Conservation (phyloP, 2,329 filamentous ascomycete genomes). For the Mariannaea elegans region DNA sequence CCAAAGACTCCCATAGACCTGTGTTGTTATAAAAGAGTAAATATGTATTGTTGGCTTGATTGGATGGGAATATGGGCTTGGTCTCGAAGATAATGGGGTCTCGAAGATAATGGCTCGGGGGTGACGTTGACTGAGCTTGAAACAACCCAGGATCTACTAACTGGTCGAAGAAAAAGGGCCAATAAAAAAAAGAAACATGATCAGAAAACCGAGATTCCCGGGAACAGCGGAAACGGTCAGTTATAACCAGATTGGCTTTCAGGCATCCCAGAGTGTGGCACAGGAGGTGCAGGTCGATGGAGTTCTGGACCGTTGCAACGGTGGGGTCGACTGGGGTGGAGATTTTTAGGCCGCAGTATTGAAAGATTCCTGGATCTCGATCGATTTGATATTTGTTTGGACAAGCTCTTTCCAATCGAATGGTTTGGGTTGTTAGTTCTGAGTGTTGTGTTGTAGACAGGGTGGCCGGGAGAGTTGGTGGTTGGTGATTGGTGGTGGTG, state of each 20-base stretch:
- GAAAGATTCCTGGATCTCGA: slow-evolving; percentile 16
- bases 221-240: slow-evolving; percentile 20
- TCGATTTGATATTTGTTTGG: slow-evolving; percentile 19
- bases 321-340: slow-evolving; percentile 31
- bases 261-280: slow-evolving; percentile 37
- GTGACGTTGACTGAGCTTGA: too few species aligned
- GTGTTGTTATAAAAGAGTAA: not conserved
- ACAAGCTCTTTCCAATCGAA: not conserved
- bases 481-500: too few species aligned
- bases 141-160: not conserved
- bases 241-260: slow-evolving; percentile 28
- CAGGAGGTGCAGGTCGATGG: slow-evolving; percentile 42
- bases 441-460: not conserved
- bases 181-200: not conserved
- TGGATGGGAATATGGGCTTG: too few species aligned
- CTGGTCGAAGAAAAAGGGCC: not conserved
- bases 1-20: not conserved
- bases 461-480: not conserved
- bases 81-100: not conserved
- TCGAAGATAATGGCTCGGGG: too few species aligned
- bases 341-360: not conserved
- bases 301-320: slow-evolving; percentile 41
- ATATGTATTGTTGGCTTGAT: too few species aligned
- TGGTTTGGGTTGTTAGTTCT: not conserved
- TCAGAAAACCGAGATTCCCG: not conserved